Evolutionary conservation across 164 flowering plant genomes (phyloP).

Genomic region (Amborella trichopoda): DNA sequence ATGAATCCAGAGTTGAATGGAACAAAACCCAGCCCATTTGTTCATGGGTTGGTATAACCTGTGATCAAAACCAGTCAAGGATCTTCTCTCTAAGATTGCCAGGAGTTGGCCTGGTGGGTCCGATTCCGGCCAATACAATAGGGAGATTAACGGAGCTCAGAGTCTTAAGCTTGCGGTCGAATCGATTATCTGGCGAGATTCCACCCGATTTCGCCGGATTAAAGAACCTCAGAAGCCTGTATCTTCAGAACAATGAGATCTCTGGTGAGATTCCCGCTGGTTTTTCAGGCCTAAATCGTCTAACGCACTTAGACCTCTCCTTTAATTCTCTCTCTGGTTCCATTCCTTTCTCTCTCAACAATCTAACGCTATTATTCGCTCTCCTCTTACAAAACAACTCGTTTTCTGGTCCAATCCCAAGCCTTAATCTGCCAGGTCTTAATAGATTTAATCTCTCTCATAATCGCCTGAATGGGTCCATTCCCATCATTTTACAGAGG

Average conservation of each 20-base stretch:
- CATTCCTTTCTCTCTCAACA: conserved; percentile 54
- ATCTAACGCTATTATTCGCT: conserved; percentile 50
- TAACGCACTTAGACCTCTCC: conserved; percentile 56
- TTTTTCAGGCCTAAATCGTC: conserved; percentile 25
- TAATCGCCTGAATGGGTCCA: conserved; percentile 68
- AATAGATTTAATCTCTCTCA: conserved; percentile 37
- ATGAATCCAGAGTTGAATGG: conserved; percentile 53
- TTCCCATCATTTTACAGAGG: conserved; percentile 30
- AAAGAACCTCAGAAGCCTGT: conserved; percentile 40
- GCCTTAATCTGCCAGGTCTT: conserved; percentile 21
- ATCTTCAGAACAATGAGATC: conserved; percentile 50
- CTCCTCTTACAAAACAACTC: conserved; percentile 49
- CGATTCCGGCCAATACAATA: conserved; percentile 48
- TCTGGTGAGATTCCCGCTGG: conserved; percentile 56
- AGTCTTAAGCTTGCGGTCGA: conserved; percentile 70
- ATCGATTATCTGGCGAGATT: conserved; percentile 50
- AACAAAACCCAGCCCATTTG: conserved; percentile 42
- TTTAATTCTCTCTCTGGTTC: conserved; percentile 53
- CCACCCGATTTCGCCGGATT: conserved; percentile 67
- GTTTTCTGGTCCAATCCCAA: conserved; percentile 60
- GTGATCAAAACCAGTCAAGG: conserved; percentile 28
- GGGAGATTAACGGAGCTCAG: conserved; percentile 48
- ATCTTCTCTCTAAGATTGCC: conserved; percentile 63
- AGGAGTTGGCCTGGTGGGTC: conserved; percentile 66
- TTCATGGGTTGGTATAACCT: conserved; percentile 69